Conservation (phyloP, 1,284 basidiomycete genomes). For the Calocybe gambosa region DNA sequence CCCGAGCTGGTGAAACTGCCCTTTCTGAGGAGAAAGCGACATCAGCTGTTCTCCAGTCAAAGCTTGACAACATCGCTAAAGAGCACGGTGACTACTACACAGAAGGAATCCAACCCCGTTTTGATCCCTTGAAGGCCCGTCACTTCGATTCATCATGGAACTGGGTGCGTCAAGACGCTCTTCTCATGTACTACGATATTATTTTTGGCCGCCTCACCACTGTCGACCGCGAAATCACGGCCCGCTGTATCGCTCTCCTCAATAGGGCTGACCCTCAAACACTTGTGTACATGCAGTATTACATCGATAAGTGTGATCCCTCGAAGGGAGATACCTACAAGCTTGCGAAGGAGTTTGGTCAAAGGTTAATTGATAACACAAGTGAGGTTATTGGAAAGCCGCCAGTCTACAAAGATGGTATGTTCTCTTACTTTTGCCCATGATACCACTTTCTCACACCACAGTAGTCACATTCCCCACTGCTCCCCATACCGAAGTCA, state of each 20-base stretch:
- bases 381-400: constrained; percentile 77
- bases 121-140: constrained; percentile 93
- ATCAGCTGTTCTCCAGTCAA: constrained; percentile 71
- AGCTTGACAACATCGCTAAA: constrained; percentile 80
- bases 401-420: constrained; percentile 91
- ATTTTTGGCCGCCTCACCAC: constrained; percentile 91
- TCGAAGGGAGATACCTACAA: constrained; percentile 86
- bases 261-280: constrained; percentile 93
- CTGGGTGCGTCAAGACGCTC: constrained; percentile 95
- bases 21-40: constrained; percentile 83
- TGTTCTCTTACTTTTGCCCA: constrained; percentile 21
- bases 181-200: constrained; percentile 96
- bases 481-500: constrained; percentile 92
- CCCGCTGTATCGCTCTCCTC: constrained; percentile 94
- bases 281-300: constrained; percentile 92
- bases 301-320: constrained; percentile 82
- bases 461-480: constrained; percentile 91
- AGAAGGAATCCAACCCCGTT: constrained; percentile 90
- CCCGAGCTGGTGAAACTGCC: constrained; percentile 84
- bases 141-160: constrained; percentile 99
- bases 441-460: constrained; percentile 4
- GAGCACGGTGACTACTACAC: constrained; percentile 94
- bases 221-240: constrained; percentile 93
- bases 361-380: constrained; percentile 94
- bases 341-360: constrained; percentile 94